phyloP scores from a whole-genome alignment of 208 protist species.

The Plasmodiophora brassicae region DNA sequence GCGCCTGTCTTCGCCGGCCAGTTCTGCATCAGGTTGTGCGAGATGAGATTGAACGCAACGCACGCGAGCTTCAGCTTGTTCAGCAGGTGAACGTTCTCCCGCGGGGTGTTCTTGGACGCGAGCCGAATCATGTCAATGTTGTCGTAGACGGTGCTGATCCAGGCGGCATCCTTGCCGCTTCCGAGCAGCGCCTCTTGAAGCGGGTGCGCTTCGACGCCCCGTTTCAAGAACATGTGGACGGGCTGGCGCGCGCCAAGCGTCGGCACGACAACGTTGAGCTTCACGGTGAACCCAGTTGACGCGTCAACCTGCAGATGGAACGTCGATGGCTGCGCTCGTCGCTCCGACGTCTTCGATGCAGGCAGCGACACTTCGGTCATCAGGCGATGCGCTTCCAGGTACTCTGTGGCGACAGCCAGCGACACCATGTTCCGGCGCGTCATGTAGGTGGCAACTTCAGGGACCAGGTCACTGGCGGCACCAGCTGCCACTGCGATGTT shows the following conservation, averaged over 20 bases:
- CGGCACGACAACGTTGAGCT: neutral
- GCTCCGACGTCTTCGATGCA: neutral
- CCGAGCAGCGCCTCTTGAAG: neutral
- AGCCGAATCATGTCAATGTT: neutral
- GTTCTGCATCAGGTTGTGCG: neutral
- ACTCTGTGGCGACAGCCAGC: neutral
- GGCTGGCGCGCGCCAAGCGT: neutral
- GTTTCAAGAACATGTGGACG: neutral
- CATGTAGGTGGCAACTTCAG: neutral
- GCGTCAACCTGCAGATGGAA: neutral
- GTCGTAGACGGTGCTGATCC: neutral
- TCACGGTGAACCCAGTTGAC: neutral
- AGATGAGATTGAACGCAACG: neutral
- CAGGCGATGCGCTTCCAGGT: neutral
- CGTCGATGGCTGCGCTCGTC: neutral
- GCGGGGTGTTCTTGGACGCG: neutral
- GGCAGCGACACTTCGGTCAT: neutral
- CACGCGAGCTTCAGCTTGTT: neutral
- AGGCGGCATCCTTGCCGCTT: neutral
- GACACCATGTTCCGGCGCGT: neutral
- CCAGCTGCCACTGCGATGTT: slow-evolving; percentile 48
- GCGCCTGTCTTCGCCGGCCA: neutral
- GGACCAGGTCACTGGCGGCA: neutral
- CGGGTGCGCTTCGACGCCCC: neutral
- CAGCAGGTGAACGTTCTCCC: neutral